These are phyloP conservation scores for Cytospora paraplurivora DNA, from an alignment of 2,329 filamentous ascomycete genomes.

Conservation along the genomic window DNA sequence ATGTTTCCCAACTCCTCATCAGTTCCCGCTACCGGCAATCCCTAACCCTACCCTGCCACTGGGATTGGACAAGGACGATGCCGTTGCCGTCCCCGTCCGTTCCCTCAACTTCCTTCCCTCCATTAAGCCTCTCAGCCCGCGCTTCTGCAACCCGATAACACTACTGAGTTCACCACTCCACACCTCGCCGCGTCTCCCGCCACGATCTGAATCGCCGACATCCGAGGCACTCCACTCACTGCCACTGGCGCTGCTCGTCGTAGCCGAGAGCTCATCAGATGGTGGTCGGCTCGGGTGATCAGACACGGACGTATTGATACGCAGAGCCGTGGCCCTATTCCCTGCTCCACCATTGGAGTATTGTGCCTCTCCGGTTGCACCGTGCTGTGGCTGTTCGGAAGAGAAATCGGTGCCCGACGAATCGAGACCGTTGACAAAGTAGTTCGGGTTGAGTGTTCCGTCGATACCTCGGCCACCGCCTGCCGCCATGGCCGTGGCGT, in stretches of 20 bases:
- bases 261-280: constrained; percentile 53
- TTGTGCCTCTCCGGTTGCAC: constrained; percentile 38
- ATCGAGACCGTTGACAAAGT: constrained; percentile 54
- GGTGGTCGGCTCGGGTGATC: constrained; percentile 40
- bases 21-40: constrained; percentile 25
- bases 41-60: constrained; percentile 25
- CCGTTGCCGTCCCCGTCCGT: constrained; percentile 52
- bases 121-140: constrained; percentile 89
- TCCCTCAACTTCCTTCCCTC: constrained; percentile 87
- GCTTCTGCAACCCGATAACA: constrained; percentile 93
- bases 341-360: constrained; percentile 38
- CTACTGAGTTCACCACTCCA: constrained; percentile 84
- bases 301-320: constrained; percentile 51
- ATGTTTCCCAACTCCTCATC: background rate
- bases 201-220: constrained; percentile 51
- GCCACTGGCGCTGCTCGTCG: constrained; percentile 53
- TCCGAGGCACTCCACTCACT: constrained; percentile 59
- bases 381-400: constrained; percentile 35
- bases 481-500: constrained; percentile 96
- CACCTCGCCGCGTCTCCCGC: constrained; percentile 57
- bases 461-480: constrained; percentile 86
- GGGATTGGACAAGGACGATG: constrained; percentile 28
- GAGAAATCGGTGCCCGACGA: constrained; percentile 9
- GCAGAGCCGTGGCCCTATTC: constrained; percentile 44
- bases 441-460: constrained; percentile 64